Evolutionary conservation across 2,329 filamentous ascomycete species (phyloP).

Genomic region (Pyricularia sp.): DNA sequence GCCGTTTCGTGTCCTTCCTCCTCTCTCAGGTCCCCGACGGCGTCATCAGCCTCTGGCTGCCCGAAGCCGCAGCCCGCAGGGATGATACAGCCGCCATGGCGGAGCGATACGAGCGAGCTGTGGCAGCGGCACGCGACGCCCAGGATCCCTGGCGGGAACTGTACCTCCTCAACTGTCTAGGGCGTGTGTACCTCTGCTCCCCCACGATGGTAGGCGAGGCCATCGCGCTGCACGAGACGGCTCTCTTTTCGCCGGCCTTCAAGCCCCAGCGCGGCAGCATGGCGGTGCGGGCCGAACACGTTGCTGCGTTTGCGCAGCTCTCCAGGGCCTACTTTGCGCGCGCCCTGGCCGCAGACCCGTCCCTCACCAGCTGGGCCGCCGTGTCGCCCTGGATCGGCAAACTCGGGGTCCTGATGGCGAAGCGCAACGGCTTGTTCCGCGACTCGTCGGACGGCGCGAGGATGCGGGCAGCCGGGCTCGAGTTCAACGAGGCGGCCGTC

Average conservation of each 20-base stretch:
- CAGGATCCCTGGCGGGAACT: slow-evolving; percentile 2
- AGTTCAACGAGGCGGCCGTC: slow-evolving; percentile 3
- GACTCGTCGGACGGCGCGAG: not conserved
- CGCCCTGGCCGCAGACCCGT: not conserved
- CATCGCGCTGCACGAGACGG: not conserved
- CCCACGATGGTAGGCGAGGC: not conserved
- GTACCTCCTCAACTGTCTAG: slow-evolving; percentile 3
- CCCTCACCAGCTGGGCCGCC: not conserved
- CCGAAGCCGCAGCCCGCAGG: slow-evolving; percentile 2
- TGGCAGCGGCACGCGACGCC: not conserved
- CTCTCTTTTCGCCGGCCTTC: not conserved
- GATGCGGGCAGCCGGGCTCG: slow-evolving; percentile 1
- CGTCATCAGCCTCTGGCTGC: slow-evolving; percentile 1
- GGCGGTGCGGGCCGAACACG: slow-evolving; percentile 1
- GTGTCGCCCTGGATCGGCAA: not conserved
- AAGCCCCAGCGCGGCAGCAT: slow-evolving; percentile 2
- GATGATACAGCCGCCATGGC: slow-evolving; percentile 1
- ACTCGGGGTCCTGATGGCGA: not conserved
- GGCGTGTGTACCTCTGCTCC: not conserved
- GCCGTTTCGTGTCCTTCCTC: slow-evolving; percentile 2
- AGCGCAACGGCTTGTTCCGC: not conserved
- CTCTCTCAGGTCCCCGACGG: slow-evolving; percentile 1
- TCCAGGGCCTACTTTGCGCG: slow-evolving; percentile 1
- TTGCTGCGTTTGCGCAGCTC: slow-evolving; percentile 1
- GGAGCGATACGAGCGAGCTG: not conserved